Percentiles rank a stretch among this genome's conserved stretches.
Evolutionary conservation across 2,329 filamentous ascomycete species (phyloP).

Genomic region (Cladophialophora psammophila): DNA sequence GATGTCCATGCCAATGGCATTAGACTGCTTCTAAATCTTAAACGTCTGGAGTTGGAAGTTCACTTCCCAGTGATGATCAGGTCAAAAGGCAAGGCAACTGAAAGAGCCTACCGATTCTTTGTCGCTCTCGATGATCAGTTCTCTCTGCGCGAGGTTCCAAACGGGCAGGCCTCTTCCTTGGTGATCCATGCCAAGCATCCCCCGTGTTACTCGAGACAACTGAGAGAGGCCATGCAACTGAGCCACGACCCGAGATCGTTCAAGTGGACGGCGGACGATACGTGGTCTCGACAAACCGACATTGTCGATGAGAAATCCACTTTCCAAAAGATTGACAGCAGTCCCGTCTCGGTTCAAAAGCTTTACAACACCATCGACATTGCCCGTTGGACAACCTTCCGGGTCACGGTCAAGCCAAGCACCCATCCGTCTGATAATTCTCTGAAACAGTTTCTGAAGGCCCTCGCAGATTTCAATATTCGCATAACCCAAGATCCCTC

Average conservation of each 20-base stretch:
- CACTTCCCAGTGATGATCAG: constrained; percentile 47
- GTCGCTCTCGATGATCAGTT: constrained; percentile 40
- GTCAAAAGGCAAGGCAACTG: constrained; percentile 28
- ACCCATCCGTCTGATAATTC: background rate
- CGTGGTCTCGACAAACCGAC: constrained; percentile 70
- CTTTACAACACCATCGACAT: constrained; percentile 64
- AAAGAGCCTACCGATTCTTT: constrained; percentile 38
- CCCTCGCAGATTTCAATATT: constrained; percentile 77
- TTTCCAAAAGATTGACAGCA: constrained; percentile 42
- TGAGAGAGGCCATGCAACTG: constrained; percentile 37
- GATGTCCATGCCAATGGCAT: constrained; percentile 41
- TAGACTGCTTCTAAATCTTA: constrained; percentile 52
- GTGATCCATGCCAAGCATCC: constrained; percentile 37
- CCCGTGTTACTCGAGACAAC: constrained; percentile 39
- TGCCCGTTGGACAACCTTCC: constrained; percentile 70
- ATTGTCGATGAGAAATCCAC: constrained; percentile 58
- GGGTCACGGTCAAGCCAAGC: constrained; percentile 54
- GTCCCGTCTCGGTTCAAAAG: constrained; percentile 58
- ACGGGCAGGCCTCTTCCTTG: constrained; percentile 21
- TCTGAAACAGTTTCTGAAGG: constrained; percentile 46
- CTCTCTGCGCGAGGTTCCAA: constrained; percentile 25
- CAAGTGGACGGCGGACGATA: constrained; percentile 63
- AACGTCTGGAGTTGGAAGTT: constrained; percentile 50
- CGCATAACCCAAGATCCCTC: constrained; percentile 52
- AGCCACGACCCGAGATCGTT: constrained; percentile 53